These are phyloP conservation scores for Astragalus membranaceus DNA, from an alignment of 306 rosid genomes.

Conservation along the genomic window DNA sequence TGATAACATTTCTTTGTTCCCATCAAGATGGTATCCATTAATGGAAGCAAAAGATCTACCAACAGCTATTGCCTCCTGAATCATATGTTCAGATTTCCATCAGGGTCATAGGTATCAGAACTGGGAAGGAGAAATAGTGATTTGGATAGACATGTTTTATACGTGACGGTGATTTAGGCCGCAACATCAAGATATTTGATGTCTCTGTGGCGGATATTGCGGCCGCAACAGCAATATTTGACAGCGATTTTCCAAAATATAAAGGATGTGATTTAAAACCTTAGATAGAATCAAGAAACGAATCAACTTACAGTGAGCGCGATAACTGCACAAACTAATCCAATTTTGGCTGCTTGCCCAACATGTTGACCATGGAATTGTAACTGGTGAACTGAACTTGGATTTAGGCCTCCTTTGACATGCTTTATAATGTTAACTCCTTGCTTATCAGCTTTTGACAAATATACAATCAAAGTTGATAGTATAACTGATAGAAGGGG, in stretches of 20 bases:
- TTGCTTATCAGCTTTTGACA: slow-evolving; percentile 61
- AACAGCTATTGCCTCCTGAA: slow-evolving; percentile 65
- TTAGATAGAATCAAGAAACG: not conserved
- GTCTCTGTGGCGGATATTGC: too few species aligned
- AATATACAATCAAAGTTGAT: slow-evolving; percentile 63
- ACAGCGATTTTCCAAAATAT: too few species aligned
- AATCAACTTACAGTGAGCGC: slow-evolving; percentile 61
- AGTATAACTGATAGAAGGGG: slow-evolving; percentile 69
- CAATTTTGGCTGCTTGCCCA: slow-evolving; percentile 66
- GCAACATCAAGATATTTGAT: too few species aligned
- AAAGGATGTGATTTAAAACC: not conserved
- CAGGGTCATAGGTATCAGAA: not conserved
- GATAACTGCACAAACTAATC: slow-evolving; percentile 58
- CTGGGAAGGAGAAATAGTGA: not conserved
- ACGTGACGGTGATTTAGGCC: too few species aligned
- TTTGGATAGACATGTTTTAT: not conserved
- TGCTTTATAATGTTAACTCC: slow-evolving; percentile 68
- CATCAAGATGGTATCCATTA: slow-evolving; percentile 76
- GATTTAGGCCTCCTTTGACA: slow-evolving; percentile 60
- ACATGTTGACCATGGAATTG: slow-evolving; percentile 52
- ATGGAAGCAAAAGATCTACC: slow-evolving; percentile 82
- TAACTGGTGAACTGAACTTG: slow-evolving; percentile 52
- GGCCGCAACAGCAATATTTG: too few species aligned
- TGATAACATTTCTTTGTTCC: slow-evolving; percentile 79
- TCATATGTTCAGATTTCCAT: slow-evolving; percentile 5